Conservation (phyloP, 1,139 yeast genomes). For the Cylindricascospora bacillispora region DNA sequence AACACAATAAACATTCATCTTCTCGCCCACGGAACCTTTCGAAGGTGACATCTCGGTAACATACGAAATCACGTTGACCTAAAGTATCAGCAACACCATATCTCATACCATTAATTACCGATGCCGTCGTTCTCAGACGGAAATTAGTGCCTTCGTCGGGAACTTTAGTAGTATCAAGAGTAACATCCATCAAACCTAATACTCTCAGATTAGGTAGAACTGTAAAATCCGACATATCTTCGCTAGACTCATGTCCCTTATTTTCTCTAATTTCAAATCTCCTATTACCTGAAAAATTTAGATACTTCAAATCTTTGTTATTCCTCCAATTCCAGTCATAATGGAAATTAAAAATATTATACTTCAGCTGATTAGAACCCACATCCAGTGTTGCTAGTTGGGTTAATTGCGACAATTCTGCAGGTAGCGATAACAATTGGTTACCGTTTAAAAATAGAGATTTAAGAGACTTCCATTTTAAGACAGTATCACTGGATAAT, state of each 20-base stretch:
- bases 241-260: constrained; percentile 26
- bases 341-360: constrained; percentile 87
- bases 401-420: constrained; percentile 64
- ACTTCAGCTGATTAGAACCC: constrained; percentile 81
- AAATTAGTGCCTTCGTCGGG: constrained; percentile 81
- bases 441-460: constrained; percentile 69
- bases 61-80: constrained; percentile 55
- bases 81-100: constrained; percentile 88
- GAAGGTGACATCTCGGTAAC: constrained; percentile 73
- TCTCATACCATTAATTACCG: constrained; percentile 62
- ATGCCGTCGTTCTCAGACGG: constrained; percentile 88
- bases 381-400: constrained; percentile 69
- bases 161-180: constrained; percentile 66
- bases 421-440: constrained; percentile 75
- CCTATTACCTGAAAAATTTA: constrained; percentile 87
- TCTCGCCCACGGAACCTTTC: constrained; percentile 83
- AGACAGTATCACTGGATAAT: constrained; percentile 69
- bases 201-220: constrained; percentile 59
- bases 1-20: constrained; percentile 55
- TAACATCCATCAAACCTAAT: constrained; percentile 88
- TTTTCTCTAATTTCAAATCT: constrained; percentile 63
- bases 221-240: constrained; percentile 62
- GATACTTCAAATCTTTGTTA: constrained; percentile 60
- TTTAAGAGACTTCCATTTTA: constrained; percentile 50
- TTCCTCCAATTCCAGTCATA: constrained; percentile 98